A percentile compares a stretch with the other conserved stretches of the same genome.
Conservation (phyloP, 306 rosid genomes). For the Trichosanthes cucumerina region DNA sequence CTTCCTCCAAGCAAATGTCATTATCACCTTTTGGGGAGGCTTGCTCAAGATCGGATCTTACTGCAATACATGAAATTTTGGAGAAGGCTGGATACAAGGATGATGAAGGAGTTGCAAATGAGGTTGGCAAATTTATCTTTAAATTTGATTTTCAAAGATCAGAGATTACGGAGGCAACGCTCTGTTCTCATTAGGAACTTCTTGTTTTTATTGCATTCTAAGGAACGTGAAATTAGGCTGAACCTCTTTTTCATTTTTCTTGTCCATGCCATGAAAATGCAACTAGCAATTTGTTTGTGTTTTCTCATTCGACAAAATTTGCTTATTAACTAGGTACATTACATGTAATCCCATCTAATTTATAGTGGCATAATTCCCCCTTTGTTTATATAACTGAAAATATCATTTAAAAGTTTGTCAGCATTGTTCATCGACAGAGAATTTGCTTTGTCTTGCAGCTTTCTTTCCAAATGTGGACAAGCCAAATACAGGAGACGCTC, state of each 20-base stretch:
- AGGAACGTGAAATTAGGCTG: background rate
- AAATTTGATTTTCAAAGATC: background rate
- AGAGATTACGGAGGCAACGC: background rate
- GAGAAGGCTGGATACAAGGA: slow-evolving; percentile 84
- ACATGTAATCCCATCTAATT: background rate
- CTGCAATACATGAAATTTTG: slow-evolving; percentile 85
- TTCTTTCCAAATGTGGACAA: slow-evolving; percentile 98
- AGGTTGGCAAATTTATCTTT: slow-evolving; percentile 35
- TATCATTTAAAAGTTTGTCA: background rate
- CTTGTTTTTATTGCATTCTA: background rate
- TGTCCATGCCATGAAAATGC: slow-evolving; percentile 2
- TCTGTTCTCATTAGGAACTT: background rate
- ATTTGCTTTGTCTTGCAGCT: slow-evolving; percentile 43
- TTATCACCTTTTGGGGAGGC: slow-evolving; percentile 88
- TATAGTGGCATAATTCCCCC: background rate
- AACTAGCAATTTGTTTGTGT: background rate
- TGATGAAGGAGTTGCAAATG: slow-evolving; percentile 95
- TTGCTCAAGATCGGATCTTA: slow-evolving; percentile 84
- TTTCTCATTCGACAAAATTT: background rate
- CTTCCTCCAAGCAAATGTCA: slow-evolving; percentile 37
- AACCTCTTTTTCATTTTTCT: background rate
- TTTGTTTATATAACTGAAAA: background rate
- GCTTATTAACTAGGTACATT: background rate
- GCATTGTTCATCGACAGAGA: slow-evolving; percentile 3
- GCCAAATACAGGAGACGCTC: slow-evolving; percentile 88